Evolutionary conservation across 352 stramenopile genomes (phyloP).

Genomic region (Globisporangium apiculatum): DNA sequence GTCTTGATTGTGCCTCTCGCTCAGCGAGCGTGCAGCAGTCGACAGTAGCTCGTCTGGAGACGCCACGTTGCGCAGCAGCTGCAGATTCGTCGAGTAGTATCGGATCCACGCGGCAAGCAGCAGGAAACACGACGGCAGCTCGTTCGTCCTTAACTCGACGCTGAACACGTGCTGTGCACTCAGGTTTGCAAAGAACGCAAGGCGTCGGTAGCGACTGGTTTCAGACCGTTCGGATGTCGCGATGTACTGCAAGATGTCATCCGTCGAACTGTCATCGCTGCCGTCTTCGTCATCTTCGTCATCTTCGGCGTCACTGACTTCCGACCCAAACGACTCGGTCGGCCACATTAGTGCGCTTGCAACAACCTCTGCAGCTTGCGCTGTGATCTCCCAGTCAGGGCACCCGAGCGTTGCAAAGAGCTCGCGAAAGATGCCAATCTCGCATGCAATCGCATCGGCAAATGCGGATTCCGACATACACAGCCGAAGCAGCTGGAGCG

Average conservation of each 20-base stretch:
- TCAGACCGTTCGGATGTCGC: background rate
- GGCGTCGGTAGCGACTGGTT: conserved; percentile 5
- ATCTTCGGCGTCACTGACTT: background rate
- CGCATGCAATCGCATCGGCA: conserved; percentile 5
- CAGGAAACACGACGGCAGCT: conserved; percentile 18
- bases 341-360: background rate
- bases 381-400: conserved; percentile 7
- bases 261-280: too few relatives aligned
- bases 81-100: conserved; percentile 24
- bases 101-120: conserved; percentile 20
- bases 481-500: conserved; percentile 4
- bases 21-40: too few relatives aligned
- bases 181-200: conserved; percentile 11
- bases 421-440: conserved; percentile 11
- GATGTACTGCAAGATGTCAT: conserved; percentile 1
- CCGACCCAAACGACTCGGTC: background rate
- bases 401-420: conserved; percentile 15
- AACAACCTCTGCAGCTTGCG: conserved; percentile 1
- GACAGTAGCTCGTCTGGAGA: too few relatives aligned
- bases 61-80: background rate
- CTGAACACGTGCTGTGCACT: conserved; percentile 10
- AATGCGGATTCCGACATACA: conserved; percentile 5
- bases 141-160: background rate
- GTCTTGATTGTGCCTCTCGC: too few relatives aligned
- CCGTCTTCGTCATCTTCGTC: background rate